Evolutionary conservation across 1,284 basidiomycete genomes (phyloP).

Genomic region (Sporisorium graminicola): DNA sequence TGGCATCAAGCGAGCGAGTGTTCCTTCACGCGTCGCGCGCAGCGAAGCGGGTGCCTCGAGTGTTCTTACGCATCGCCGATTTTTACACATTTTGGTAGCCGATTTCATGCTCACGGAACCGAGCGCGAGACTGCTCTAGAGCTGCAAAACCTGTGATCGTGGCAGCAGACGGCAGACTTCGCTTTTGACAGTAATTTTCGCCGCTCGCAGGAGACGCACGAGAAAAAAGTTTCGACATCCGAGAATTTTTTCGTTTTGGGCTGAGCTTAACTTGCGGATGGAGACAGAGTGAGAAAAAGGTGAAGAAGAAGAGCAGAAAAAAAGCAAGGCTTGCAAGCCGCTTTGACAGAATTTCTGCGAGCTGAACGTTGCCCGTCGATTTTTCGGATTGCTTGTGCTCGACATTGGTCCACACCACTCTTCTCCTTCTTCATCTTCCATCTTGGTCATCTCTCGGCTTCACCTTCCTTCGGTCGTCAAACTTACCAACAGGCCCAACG

Average conservation of each 20-base stretch:
- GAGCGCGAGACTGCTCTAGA: slow-evolving; percentile 22
- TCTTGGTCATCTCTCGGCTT: slow-evolving; percentile 6
- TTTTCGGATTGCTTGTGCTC: not conserved
- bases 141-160: slow-evolving; percentile 21
- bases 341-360: not conserved
- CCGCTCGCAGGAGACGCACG: slow-evolving; percentile 27
- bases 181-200: not conserved
- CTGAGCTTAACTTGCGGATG: no score
- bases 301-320: not conserved
- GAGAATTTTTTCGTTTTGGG: slow-evolving; percentile 37
- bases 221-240: slow-evolving; percentile 48
- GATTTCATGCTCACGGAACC: slow-evolving; percentile 4
- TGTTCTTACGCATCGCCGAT: slow-evolving; percentile 25
- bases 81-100: not conserved
- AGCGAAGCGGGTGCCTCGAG: slow-evolving; percentile 1
- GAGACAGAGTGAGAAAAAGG: slow-evolving; percentile 1
- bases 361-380: no score
- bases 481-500: slow-evolving; percentile 1
- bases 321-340: slow-evolving; percentile 7
- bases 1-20: not conserved
- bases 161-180: slow-evolving; percentile 24
- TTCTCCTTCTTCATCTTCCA: not conserved
- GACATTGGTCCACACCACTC: not conserved
- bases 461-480: slow-evolving; percentile 5
- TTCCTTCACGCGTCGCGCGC: slow-evolving; percentile 46